Evolutionary conservation across 2,329 filamentous ascomycete genomes (phyloP).

Genomic region (Penicillium sp.): DNA sequence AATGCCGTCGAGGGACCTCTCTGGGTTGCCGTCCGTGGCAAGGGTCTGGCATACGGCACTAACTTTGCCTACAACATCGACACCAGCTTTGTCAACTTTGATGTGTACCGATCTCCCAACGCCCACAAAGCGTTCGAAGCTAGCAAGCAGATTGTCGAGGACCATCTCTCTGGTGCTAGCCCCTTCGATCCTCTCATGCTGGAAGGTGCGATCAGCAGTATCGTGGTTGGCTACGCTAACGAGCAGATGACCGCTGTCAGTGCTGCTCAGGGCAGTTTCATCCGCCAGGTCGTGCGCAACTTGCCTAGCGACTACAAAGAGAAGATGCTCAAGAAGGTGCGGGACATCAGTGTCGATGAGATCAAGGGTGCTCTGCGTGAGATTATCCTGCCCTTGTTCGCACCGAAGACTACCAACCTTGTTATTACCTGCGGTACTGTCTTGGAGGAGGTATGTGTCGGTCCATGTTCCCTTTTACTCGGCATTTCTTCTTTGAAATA

Average conservation of each 20-base stretch:
- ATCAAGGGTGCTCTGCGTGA: conserved; percentile 74
- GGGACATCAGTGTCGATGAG: conserved; percentile 74
- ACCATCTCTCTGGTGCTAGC: conserved; percentile 71
- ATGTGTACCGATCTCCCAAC: conserved; percentile 88
- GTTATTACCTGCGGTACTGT: conserved; percentile 85
- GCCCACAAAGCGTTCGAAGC: conserved; percentile 82
- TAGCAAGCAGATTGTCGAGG: conserved; percentile 72
- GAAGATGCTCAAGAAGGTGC: conserved; percentile 74
- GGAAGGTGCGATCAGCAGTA: conserved; percentile 86
- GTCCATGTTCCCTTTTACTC: neutral
- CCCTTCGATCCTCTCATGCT: conserved; percentile 79
- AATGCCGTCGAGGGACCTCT: conserved; percentile 92
- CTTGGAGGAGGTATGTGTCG: conserved; percentile 74
- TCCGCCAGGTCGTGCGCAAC: conserved; percentile 76
- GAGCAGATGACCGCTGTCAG: conserved; percentile 83
- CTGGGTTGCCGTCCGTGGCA: conserved; percentile 90
- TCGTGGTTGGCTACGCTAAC: conserved; percentile 84
- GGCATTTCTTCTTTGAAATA: neutral
- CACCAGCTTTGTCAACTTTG: conserved; percentile 78
- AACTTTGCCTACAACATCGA: conserved; percentile 78
- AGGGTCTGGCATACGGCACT: conserved; percentile 88
- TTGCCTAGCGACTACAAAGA: conserved; percentile 78
- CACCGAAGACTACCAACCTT: conserved; percentile 77
- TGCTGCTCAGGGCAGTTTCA: conserved; percentile 82
- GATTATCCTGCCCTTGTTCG: conserved; percentile 78